Evolutionary conservation across 2,329 filamentous ascomycete genomes (phyloP), one percentile per base, ranked within the genome.

Genomic region (Aspergillus transmontanensis): DNA sequence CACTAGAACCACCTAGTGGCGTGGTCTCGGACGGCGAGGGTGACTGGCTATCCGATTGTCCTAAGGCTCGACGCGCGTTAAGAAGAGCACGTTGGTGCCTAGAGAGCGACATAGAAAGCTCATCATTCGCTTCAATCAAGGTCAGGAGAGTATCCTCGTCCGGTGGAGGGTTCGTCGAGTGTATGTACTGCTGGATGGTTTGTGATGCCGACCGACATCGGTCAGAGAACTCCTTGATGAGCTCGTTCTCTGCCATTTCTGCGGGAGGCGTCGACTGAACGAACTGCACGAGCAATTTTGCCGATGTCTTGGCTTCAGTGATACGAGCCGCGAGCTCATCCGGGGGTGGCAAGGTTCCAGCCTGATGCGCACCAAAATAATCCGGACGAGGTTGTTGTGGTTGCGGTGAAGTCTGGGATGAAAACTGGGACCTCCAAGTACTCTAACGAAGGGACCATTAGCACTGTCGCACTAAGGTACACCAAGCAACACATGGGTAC

Each of bases 131-230:
- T 77, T 97, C 93, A 72, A 99, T 97, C 65, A 99, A 82, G 16
- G 89, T 94, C 74, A 95, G 89, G 86, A 98, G 93, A 1, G 94
- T 98, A 69, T 97, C 90, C 72, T 97, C 94, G 76, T 98, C 95
- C 0, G 94, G 94, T 1, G 87, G 76, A 0, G 94, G 94, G 74
- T 92, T 86, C 61, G 90, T 89, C 54, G 89, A 87, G 48, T 89
- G 84, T 83, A 98, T 97, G 79, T 96, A 98, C 36, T 84, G 84
- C 73, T 97, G 93, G 70, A 98, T 88, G 73, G 90, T 92, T 59
- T 89, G 86, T 58, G 91, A 90, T 5, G 94, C 94, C 60, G 88
- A 86, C 66, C 90, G 88, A 74, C 94, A 98, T 28, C 95, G 89
- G 70, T 95, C 90, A 55, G 90, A 88, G 75, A 99, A 98, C 80